Evolutionary conservation across 345 rosid species (phyloP), one percentile per base, ranked within the genome.

Genomic region (Rhodomyrtus tomentosa): DNA sequence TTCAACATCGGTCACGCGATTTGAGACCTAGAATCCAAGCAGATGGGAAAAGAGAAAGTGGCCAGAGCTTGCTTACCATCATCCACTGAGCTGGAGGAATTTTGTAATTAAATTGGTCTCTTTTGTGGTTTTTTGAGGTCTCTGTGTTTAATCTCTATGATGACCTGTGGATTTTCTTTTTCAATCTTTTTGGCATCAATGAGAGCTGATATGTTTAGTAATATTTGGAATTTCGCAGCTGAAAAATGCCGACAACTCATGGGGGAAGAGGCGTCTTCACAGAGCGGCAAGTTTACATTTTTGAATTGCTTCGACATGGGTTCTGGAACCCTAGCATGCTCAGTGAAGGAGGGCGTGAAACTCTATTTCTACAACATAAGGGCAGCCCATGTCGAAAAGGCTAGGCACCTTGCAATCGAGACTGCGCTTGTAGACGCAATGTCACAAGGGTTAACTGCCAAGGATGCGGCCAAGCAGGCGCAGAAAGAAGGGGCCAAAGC

Each of bases 261-360:
- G 55, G 99, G 99, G 84, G 94, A 93, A 74, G 91, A 92, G 83
- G 92, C 87, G 50, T 92, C 99, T 18, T 97, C 99, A 25, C 92
- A 93, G 90, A 97, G 99, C 87, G 99, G 98, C 50, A 85, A 94
- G 89, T 96, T 96, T 84, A 95, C 98, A 11, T 74, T 97, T 81
- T 86, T 95, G 86, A 90, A 94, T 86, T 97, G 99, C 90, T 94
- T 97, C 40, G 99, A 97, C 89, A 92, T 97, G 98, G 89, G 98
- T 83, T 87, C 95, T 3, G 99, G 98, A 83, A 92, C 98, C 13
- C 45, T 91, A 48, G 96, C 99, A 2, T 97, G 99, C 80, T 83
- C 92, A 0, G 98, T 94, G 56, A 95, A 97, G 91, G 98, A 95
- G 86, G 98, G 98, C 6, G 95, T 94, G 51, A 97, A 94, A 88